Percentiles rank a stretch among this genome's conserved stretches.
Conservation (phyloP, 73 alveolate genomes). For the Paramecium caudatum region DNA sequence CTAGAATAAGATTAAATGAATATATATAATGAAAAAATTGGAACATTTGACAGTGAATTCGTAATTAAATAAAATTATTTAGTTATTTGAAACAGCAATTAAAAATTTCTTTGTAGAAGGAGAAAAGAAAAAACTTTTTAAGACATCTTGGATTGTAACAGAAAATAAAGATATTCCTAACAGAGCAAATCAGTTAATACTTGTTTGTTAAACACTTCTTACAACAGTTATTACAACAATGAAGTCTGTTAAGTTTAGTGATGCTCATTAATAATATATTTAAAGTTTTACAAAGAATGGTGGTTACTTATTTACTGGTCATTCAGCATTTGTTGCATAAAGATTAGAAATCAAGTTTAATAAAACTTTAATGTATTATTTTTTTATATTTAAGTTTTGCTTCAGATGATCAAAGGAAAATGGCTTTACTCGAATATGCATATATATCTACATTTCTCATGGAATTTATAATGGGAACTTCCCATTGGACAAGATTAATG, state of each 20-base stretch:
- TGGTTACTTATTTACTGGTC: conserved; percentile 6
- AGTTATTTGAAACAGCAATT: background rate
- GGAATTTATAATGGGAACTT: background rate
- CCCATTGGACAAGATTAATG: background rate
- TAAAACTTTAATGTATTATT: background rate
- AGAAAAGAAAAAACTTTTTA: background rate
- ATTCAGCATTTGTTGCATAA: conserved; percentile 15
- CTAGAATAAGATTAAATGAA: background rate
- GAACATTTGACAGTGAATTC: background rate
- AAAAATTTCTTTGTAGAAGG: background rate
- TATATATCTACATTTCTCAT: background rate
- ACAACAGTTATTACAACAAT: background rate
- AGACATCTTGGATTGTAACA: conserved; percentile 11
- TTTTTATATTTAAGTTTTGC: background rate
- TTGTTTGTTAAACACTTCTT: background rate
- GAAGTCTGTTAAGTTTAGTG: background rate
- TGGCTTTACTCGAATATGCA: background rate
- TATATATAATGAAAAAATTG: background rate
- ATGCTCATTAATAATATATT: background rate
- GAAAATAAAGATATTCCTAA: background rate
- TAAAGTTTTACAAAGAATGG: background rate
- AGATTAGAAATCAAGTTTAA: background rate
- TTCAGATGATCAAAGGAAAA: background rate
- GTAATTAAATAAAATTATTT: background rate
- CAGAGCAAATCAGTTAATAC: background rate